Evolutionary conservation across 1,139 yeast species (phyloP).

Genomic region (Suhomyces panamericanus): DNA sequence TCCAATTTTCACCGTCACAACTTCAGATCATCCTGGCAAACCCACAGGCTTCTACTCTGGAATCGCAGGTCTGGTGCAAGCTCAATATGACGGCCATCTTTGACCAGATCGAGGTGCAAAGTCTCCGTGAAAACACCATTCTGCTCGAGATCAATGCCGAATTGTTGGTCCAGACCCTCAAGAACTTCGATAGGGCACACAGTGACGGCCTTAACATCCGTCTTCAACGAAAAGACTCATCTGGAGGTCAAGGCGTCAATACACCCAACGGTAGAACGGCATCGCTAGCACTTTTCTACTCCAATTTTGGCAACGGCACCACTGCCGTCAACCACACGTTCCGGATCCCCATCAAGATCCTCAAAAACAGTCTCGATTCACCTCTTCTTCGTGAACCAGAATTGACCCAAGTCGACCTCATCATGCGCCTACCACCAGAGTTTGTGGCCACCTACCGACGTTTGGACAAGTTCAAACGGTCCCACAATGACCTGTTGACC

Average conservation of each 20-base stretch:
- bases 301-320: slow-evolving; percentile 33
- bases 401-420: slow-evolving; percentile 45
- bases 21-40: slow-evolving; percentile 52
- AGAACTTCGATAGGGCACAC: slow-evolving; percentile 53
- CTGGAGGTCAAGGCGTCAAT: slow-evolving; percentile 29
- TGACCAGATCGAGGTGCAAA: slow-evolving; percentile 48
- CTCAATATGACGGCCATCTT: slow-evolving; percentile 45
- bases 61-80: slow-evolving; percentile 67
- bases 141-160: slow-evolving; percentile 59
- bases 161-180: slow-evolving; percentile 52
- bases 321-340: slow-evolving; percentile 56
- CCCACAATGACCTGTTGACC: slow-evolving; percentile 32
- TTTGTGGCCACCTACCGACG: slow-evolving; percentile 51
- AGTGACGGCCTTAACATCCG: slow-evolving; percentile 53
- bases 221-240: slow-evolving; percentile 47
- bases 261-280: slow-evolving; percentile 44
- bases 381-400: slow-evolving; percentile 49
- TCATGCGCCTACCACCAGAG: slow-evolving; percentile 51
- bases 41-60: slow-evolving; percentile 39
- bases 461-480: slow-evolving; percentile 54
- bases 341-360: slow-evolving; percentile 55
- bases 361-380: slow-evolving; percentile 47
- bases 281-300: slow-evolving; percentile 52
- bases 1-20: slow-evolving; percentile 44
- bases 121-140: slow-evolving; percentile 48